phyloP scores from a whole-genome alignment of 805 yeast genomes.

The Myxozyma geophila region DNA sequence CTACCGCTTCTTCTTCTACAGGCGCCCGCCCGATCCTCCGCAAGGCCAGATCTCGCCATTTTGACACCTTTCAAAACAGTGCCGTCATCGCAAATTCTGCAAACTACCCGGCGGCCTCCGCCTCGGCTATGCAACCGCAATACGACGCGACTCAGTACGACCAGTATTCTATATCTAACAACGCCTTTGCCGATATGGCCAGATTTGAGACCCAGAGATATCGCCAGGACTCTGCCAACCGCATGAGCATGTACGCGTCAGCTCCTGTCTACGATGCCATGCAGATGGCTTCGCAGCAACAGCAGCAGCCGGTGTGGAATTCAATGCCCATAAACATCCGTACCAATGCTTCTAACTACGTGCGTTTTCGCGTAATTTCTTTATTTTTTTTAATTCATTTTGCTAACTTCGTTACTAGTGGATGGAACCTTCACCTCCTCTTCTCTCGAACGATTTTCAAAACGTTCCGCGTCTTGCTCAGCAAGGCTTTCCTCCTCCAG shows the following conservation, averaged over 20 bases:
- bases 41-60: constrained; percentile 35
- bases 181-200: constrained; percentile 12
- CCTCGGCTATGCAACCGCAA: constrained; percentile 2
- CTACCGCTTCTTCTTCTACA: neutral
- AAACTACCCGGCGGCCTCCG: constrained; percentile 2
- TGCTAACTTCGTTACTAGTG: constrained; percentile 3
- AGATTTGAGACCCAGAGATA: constrained; percentile 17
- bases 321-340: constrained; percentile 16
- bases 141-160: constrained; percentile 15
- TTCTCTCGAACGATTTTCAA: constrained; percentile 14
- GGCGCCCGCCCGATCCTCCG: constrained; percentile 18
- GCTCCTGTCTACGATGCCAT: constrained; percentile 11
- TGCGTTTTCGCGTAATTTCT: neutral
- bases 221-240: constrained; percentile 4
- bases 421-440: constrained; percentile 28
- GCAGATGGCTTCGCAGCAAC: constrained; percentile 10
- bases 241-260: constrained; percentile 17
- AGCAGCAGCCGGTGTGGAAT: constrained; percentile 17
- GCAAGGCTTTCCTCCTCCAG: constrained; percentile 9
- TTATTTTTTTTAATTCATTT: neutral
- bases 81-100: constrained; percentile 15
- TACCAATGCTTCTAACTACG: constrained; percentile 5
- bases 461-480: constrained; percentile 9
- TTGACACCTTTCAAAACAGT: constrained; percentile 29
- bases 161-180: constrained; percentile 9